Percentiles rank a stretch among this genome's conserved stretches.
These are phyloP conservation scores for Vigna reflexopilosa DNA, from an alignment of 306 rosid genomes.

Conservation along the genomic window DNA sequence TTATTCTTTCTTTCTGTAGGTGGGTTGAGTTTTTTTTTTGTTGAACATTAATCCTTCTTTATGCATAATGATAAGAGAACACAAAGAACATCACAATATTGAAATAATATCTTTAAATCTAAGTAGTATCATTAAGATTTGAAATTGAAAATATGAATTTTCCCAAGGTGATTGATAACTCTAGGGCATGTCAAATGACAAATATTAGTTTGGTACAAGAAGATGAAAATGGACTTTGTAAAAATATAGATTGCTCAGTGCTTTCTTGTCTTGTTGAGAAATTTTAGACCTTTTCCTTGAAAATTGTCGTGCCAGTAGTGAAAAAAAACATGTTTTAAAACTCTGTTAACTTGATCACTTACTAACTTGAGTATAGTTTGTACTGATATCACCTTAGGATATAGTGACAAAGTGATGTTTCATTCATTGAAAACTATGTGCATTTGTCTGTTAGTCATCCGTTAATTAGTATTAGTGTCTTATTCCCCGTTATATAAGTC, in stretches of 20 bases:
- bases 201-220: no score
- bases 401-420: neutral
- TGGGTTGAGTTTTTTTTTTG: neutral
- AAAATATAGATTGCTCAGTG: neutral
- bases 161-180: no score
- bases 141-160: no score
- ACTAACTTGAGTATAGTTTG: neutral
- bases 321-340: neutral
- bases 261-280: conserved; percentile 17
- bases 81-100: no score
- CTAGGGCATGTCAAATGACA: no score
- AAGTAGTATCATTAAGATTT: no score
- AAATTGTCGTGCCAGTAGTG: neutral
- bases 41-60: no score
- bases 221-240: no score
- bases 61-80: no score
- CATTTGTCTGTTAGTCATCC: neutral
- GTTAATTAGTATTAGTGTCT: neutral
- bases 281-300: conserved; percentile 1
- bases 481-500: neutral
- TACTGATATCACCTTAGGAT: conserved; percentile 21
- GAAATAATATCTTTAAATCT: no score
- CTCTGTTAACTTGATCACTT: conserved; percentile 17
- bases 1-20: neutral
- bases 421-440: no score